Percentiles rank a stretch among this genome's conserved stretches.
phyloP scores from a whole-genome alignment of 1,284 basidiomycete species.

The Wallemia ichthyophaga region DNA sequence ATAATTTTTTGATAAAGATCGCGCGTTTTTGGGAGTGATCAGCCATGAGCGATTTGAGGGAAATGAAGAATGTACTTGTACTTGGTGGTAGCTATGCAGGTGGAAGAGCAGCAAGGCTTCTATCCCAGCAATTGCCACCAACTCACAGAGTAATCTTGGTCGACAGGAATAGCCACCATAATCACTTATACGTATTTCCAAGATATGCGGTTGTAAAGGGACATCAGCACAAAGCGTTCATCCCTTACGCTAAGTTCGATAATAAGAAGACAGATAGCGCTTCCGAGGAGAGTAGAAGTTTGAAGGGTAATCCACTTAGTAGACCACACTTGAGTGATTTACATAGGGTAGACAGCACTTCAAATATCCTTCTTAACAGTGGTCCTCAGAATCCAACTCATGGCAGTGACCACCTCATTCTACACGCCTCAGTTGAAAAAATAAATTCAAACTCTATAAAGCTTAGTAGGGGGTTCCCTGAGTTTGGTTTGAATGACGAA shows the following conservation, averaged over 20 bases:
- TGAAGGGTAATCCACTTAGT: constrained; percentile 3
- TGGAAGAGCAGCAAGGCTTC: constrained; percentile 25
- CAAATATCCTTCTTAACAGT: constrained; percentile 1
- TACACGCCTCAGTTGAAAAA: neutral
- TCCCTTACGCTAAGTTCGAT: constrained; percentile 20
- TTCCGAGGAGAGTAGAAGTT: constrained; percentile 2
- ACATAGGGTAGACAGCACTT: neutral
- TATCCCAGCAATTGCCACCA: constrained; percentile 26
- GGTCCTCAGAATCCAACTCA: neutral
- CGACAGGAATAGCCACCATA: constrained; percentile 23
- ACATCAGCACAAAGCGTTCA: constrained; percentile 24
- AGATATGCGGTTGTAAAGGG: constrained; percentile 18
- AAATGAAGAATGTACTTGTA: too few relatives aligned
- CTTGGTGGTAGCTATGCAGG: constrained; percentile 13
- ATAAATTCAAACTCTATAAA: neutral
- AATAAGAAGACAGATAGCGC: constrained; percentile 1
- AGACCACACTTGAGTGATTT: neutral
- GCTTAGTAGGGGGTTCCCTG: constrained; percentile 2
- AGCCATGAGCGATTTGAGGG: too few relatives aligned
- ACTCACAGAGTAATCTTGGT: constrained; percentile 37
- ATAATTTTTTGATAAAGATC: neutral
- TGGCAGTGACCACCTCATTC: constrained; percentile 1
- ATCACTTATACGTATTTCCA: constrained; percentile 20
- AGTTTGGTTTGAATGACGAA: constrained; percentile 11
- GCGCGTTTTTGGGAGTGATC: too few relatives aligned